Base-by-base conservation (phyloP, 2,329 filamentous ascomycete species). In the Apiospora saccharicola region DNA sequence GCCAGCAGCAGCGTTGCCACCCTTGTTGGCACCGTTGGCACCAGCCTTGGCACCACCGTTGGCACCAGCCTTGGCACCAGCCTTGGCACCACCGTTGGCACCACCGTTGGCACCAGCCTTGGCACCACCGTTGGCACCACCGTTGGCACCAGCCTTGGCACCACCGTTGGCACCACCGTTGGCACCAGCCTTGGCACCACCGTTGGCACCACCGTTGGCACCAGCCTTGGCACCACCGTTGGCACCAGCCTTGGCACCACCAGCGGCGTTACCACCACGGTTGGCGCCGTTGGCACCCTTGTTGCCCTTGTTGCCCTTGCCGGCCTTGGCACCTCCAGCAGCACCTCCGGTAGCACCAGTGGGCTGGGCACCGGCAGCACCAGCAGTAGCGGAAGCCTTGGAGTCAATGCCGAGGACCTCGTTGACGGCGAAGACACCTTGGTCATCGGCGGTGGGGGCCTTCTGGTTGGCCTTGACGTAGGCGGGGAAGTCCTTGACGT, bases 401-500 rank as follows among this genome's bases (percentile, higher is more conserved):
- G 26, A 57, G 64, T 72, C 71, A 76, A 16, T 71, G 44, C n/a
- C 26, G 34, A 80, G 79, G 26, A 80, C 79, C 51, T 77, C 79
- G 53, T 82, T 78, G 6, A 79, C 80, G 64, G 79, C 80, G 12
- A 78, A 77, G 24, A 80, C 78, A 24, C 74, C 78, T 67, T 80
- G 75, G 19, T 79, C 78, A 1, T 75, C 77, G 2, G 75, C 69
- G 4, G 70, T 70, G 37, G 80, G 80, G 71, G 82, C 81, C 37
- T 79, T 77, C 46, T 82, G 79, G 75, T 84, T 85, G 13, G 80
- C 84, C 0, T 79, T 77, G 26, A 83, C 77, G 41, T 84, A 83
- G 24, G 78, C 82, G 24, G 81, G 78, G 49, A 85, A 76, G 75
- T 86, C 83, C 41, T 81, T 79, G 30, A 83, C 73, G 76, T 86